phyloP scores from a whole-genome alignment of 1,139 yeast species.

The Candida dubliniensis region DNA sequence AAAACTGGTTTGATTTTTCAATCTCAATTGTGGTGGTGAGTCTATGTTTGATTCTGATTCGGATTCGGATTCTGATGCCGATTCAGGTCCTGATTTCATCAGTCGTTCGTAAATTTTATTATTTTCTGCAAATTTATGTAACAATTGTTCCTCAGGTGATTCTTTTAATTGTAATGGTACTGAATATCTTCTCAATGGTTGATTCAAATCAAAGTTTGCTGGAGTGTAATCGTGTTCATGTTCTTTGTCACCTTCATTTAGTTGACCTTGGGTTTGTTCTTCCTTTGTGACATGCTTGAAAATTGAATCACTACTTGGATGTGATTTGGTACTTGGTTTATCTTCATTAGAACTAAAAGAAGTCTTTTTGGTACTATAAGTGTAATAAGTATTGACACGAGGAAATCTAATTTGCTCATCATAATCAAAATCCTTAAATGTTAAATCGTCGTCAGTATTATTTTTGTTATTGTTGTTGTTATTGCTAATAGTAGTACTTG shows the following conservation, averaged over 20 bases:
- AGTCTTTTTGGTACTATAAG: conserved; percentile 17
- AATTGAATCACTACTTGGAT: background rate
- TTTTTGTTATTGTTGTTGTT: conserved; percentile 11
- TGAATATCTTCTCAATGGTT: conserved; percentile 34
- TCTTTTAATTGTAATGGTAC: conserved; percentile 15
- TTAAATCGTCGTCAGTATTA: conserved; percentile 1
- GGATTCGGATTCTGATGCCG: background rate
- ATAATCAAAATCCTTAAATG: conserved; percentile 33
- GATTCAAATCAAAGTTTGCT: conserved; percentile 41
- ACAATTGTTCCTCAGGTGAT: conserved; percentile 9
- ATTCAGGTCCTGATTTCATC: background rate
- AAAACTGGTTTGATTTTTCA: conserved; percentile 15
- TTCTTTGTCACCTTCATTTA: conserved; percentile 2
- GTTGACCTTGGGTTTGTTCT: conserved; percentile 1
- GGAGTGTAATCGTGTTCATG: conserved; percentile 29
- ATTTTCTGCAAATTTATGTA: conserved; percentile 21
- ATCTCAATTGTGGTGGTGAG: conserved; percentile 7
- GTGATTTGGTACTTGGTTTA: background rate
- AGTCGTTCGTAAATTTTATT: conserved; percentile 19
- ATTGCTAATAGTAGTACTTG: conserved; percentile 5
- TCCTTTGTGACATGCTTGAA: background rate
- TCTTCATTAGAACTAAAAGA: conserved; percentile 8
- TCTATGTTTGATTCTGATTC: background rate
- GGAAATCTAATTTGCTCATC: conserved; percentile 50
- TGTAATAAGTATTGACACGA: conserved; percentile 33